Conservation (phyloP, 2,329 filamentous ascomycete genomes). For the Domatiomyces globalis region DNA sequence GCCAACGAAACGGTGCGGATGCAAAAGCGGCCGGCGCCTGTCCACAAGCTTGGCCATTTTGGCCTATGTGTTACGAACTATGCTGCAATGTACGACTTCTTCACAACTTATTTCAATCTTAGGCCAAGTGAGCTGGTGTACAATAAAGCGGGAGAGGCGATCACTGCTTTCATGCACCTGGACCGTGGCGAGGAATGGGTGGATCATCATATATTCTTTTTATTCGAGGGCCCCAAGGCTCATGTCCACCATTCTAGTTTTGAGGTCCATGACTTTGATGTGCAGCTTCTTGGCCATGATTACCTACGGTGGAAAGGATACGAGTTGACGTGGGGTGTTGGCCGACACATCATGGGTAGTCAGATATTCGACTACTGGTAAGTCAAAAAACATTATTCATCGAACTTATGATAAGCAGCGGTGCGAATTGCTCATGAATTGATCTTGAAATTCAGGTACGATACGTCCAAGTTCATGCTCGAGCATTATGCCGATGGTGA, state of each 20-base stretch:
- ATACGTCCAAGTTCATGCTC: slow-evolving; percentile 48
- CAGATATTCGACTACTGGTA: slow-evolving; percentile 64
- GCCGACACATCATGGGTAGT: slow-evolving; percentile 53
- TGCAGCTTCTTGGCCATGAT: slow-evolving; percentile 55
- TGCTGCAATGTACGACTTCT: slow-evolving; percentile 26
- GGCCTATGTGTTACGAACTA: slow-evolving; percentile 28
- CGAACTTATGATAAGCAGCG: not conserved
- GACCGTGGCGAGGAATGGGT: slow-evolving; percentile 33
- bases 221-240: slow-evolving; percentile 3
- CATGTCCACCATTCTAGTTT: slow-evolving; percentile 56
- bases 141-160: slow-evolving; percentile 13
- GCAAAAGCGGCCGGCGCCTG: slow-evolving; percentile 33
- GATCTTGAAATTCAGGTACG: slow-evolving; percentile 35
- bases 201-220: slow-evolving; percentile 41
- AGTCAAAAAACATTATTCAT: not conserved
- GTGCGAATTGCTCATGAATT: slow-evolving; percentile 1
- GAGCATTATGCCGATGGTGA: slow-evolving; percentile 62
- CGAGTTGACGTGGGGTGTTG: slow-evolving; percentile 55
- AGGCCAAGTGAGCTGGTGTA: slow-evolving; percentile 32
- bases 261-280: slow-evolving; percentile 59
- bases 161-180: slow-evolving; percentile 36
- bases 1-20: slow-evolving; percentile 28
- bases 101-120: slow-evolving; percentile 33
- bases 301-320: slow-evolving; percentile 52
- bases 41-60: slow-evolving; percentile 37